Conservation (phyloP, 441 rosid species). For the Iberis amara region DNA sequence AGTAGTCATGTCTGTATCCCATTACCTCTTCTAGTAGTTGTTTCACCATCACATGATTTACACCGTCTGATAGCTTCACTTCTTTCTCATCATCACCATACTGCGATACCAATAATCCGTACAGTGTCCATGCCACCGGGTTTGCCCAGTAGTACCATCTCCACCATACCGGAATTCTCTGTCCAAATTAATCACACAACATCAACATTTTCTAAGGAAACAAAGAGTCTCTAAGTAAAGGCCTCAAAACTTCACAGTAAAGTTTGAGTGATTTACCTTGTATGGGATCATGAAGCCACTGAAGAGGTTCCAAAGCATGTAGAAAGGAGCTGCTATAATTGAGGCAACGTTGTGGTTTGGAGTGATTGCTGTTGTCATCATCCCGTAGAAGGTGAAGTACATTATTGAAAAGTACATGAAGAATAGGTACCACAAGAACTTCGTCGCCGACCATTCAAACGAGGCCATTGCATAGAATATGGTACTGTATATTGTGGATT, state of each 20-base stretch:
- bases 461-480: constrained; percentile 90
- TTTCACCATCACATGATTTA: constrained; percentile 40
- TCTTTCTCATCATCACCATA: constrained; percentile 50
- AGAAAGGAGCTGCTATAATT: constrained; percentile 85
- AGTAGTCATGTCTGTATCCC: constrained; percentile 75
- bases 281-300: constrained; percentile 93
- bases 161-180: constrained; percentile 98
- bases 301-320: constrained; percentile 99
- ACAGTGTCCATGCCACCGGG: constrained; percentile 87
- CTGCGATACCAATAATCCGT: constrained; percentile 81
- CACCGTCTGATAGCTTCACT: constrained; percentile 63
- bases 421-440: constrained; percentile 87
- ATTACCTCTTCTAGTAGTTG: constrained; percentile 44
- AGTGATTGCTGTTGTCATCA: constrained; percentile 96
- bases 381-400: constrained; percentile 95
- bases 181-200: constrained; percentile 21
- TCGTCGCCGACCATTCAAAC: constrained; percentile 72
- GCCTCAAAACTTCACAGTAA: too few species aligned
- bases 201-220: too few species aligned
- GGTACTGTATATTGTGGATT: constrained; percentile 59
- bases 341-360: constrained; percentile 95
- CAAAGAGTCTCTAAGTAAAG: not conserved
- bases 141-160: constrained; percentile 99
- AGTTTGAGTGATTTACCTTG: constrained; percentile 47
- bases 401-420: constrained; percentile 88